Evolutionary conservation across 139 green algal species (phyloP).

Genomic region (Raphidocelis subcapitata): DNA sequence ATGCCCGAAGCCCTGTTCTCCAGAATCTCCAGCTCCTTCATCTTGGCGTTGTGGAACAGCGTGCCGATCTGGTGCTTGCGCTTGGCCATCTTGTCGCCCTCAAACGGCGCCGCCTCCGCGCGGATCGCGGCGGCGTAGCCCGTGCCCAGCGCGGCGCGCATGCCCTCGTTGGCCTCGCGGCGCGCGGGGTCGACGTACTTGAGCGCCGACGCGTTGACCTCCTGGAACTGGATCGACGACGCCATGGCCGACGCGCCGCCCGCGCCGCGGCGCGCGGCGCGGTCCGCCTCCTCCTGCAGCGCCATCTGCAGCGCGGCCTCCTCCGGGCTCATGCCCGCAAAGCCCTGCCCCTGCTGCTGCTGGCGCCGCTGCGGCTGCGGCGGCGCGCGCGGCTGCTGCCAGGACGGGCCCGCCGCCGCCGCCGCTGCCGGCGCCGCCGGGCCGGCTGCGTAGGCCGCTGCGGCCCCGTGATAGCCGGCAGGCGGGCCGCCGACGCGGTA

Average conservation of each 20-base stretch:
- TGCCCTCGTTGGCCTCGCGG: constrained; percentile 36
- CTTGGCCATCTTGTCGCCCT: constrained; percentile 52
- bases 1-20: constrained; percentile 45
- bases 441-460: constrained; percentile 20
- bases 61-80: constrained; percentile 80
- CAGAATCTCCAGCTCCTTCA: constrained; percentile 74
- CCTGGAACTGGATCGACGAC: constrained; percentile 50
- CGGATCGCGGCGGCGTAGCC: constrained; percentile 67
- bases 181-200: constrained; percentile 47
- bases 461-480: neutral
- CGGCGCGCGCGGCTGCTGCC: neutral
- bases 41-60: constrained; percentile 61
- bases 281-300: constrained; percentile 45
- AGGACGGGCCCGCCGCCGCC: neutral
- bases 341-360: neutral
- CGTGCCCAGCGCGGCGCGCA: constrained; percentile 53
- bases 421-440: neutral
- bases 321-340: neutral
- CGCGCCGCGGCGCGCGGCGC: constrained; percentile 29
- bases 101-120: constrained; percentile 41
- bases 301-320: constrained; percentile 46
- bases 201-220: constrained; percentile 60
- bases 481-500: neutral
- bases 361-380: neutral
- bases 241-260: constrained; percentile 1